Evolutionary conservation across 768 basidiomycete species (phyloP), one percentile per base, ranked within the genome.

Genomic region (Tephrocybe rancida): DNA sequence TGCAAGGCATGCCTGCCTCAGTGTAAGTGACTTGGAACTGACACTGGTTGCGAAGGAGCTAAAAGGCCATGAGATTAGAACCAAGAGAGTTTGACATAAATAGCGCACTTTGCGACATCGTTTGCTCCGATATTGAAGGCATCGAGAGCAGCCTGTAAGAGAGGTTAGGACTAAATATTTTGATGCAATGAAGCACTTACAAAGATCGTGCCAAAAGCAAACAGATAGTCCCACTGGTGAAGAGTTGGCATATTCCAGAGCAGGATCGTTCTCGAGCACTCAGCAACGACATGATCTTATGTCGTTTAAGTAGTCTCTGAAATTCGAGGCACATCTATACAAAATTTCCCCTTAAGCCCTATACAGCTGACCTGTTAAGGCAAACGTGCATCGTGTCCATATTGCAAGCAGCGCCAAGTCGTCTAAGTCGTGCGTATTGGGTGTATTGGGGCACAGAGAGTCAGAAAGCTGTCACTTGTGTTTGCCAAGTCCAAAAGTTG

Each of bases 221-320:
- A 65, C 42, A 67, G 61, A 52, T 65, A 67, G 29, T 67, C 66
- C 66, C 66, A 65, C 51, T 65, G 66, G 42, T 67, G 66, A 30
- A 65, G 60, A 37, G 48, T 49, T 45, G 64, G 62, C 66, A 65
- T 51, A 21, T 43, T 56, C 24, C 13, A 32, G 30, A 13, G 30
- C 30, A 13, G 14, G 35, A n/a, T 37, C 4, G 35, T 37, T 5
- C n/a, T 16, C 14, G 35, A 37, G 16, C 35, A 7, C 14, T 6
- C 7, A 16, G 16, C 35, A 16, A 37, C 35, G 35, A 16, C 16
- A 8, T 37, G 14, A 5, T 5, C 35, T 16, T 6, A 32, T 13
- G n/a, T 32, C 13, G 30, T 37, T 37, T 37, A 37, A 37, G 35
- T 37, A 37, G 14, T 8, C 35, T 13, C 29, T 8, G 35, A 37